Evolutionary conservation across 2,329 filamentous ascomycete species (phyloP).

Genomic region (Stemphylium vesicarium): DNA sequence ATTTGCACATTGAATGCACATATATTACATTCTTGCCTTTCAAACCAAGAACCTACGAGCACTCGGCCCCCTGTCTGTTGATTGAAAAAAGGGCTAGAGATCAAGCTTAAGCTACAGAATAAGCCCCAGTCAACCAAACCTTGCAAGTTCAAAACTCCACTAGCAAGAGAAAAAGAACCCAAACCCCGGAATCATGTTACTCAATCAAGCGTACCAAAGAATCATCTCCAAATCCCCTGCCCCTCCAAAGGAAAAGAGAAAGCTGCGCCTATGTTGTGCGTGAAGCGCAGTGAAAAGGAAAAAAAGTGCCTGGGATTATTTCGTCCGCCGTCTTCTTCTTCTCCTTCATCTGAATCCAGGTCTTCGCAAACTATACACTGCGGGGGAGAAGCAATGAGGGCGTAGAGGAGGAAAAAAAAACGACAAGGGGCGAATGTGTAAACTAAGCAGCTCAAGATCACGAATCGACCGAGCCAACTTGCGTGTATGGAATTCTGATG

Average conservation of each 20-base stretch:
- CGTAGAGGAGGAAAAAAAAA: constrained; percentile 6
- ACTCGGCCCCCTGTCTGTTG: not conserved
- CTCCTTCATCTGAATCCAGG: constrained; percentile 2
- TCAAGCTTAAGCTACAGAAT: constrained; percentile 2
- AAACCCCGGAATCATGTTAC: constrained; percentile 14
- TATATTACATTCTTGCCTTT: constrained; percentile 8
- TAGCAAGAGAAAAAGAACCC: not conserved
- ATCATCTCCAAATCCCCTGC: not conserved
- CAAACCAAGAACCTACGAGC: not conserved
- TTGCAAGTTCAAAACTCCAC: constrained; percentile 9
- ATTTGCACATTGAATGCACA: not conserved
- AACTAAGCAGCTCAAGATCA: not conserved
- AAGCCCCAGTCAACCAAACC: not conserved
- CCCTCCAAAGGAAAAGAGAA: not conserved
- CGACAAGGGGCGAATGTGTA: constrained; percentile 26
- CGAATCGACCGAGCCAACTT: not conserved
- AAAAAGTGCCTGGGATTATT: not conserved
- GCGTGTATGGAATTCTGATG: not conserved
- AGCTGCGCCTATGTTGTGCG: not conserved
- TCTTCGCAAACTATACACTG: constrained; percentile 24
- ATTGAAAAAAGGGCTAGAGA: not conserved
- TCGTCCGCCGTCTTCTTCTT: not conserved
- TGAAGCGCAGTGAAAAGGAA: too few species aligned
- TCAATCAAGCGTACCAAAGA: constrained; percentile 13
- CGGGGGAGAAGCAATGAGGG: not conserved